Evolutionary conservation across 495 filamentous ascomycete species (phyloP).

Genomic region (Talaromyces wortmannii): DNA sequence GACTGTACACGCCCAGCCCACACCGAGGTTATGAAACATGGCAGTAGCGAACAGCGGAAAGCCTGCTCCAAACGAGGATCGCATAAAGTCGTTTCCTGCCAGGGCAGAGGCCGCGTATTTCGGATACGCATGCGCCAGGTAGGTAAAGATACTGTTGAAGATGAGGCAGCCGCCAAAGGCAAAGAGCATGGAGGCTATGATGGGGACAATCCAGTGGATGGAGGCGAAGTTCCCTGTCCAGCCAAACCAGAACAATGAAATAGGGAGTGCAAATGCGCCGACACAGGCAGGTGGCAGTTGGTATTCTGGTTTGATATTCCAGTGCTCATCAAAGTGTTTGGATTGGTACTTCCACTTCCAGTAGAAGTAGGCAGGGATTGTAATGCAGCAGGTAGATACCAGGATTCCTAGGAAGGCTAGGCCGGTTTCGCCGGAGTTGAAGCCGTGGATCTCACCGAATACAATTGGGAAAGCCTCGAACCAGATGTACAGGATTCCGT

Average conservation of each 20-base stretch:
- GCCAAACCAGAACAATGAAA: conserved; percentile 45
- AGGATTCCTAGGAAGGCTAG: conserved; percentile 46
- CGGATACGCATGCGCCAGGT: conserved; percentile 40
- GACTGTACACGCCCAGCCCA: conserved; percentile 46
- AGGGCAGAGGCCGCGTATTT: conserved; percentile 37
- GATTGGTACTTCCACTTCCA: conserved; percentile 34
- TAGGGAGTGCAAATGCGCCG: conserved; percentile 35
- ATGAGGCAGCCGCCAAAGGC: conserved; percentile 45
- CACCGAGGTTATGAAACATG: conserved; percentile 44
- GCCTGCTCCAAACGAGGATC: conserved; percentile 32
- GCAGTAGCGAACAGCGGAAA: conserved; percentile 36
- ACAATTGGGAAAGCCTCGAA: conserved; percentile 53
- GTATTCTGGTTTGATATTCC: conserved; percentile 27
- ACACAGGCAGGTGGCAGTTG: conserved; percentile 35
- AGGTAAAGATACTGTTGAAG: conserved; percentile 44
- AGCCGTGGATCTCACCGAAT: conserved; percentile 40
- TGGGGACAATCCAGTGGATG: conserved; percentile 48
- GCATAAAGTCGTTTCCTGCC: conserved; percentile 39
- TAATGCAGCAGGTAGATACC: conserved; percentile 27
- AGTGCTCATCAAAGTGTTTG: conserved; percentile 27
- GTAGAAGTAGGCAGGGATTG: conserved; percentile 37
- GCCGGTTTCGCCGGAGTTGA: conserved; percentile 37
- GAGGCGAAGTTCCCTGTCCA: conserved; percentile 31
- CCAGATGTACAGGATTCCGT: conserved; percentile 49
- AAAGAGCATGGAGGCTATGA: conserved; percentile 47